Percentiles rank a stretch among this genome's conserved stretches.
phyloP scores from a whole-genome alignment of 345 rosid species.

The Gossypium sturtianum region DNA sequence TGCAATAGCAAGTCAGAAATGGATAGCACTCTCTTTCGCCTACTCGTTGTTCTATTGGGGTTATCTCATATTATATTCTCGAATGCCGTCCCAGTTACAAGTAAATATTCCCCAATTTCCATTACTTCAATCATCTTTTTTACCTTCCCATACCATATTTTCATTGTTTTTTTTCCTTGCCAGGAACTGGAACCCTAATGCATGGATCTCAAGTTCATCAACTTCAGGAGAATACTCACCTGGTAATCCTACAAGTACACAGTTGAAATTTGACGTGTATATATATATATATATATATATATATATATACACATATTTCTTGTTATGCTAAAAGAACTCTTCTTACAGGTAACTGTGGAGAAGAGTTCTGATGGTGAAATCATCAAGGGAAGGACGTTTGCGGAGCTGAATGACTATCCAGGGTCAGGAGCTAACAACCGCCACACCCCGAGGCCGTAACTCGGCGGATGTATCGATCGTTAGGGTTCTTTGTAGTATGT shows the following conservation, averaged over 20 bases:
- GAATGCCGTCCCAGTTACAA: conserved; percentile 36
- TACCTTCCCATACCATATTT: not conserved
- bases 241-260: conserved; percentile 8
- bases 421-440: conserved; percentile 79
- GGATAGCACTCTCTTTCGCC: conserved; percentile 33
- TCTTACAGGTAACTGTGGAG: conserved; percentile 10
- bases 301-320: not conserved
- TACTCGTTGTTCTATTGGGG: conserved; percentile 30
- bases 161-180: not conserved
- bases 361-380: conserved; percentile 13
- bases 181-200: conserved; percentile 43
- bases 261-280: not conserved
- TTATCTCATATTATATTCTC: conserved; percentile 26
- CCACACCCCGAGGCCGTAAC: conserved; percentile 54
- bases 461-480: conserved; percentile 38
- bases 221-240: conserved; percentile 10
- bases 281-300: not conserved
- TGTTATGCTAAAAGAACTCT: not conserved
- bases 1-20: conserved; percentile 18
- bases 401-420: conserved; percentile 60
- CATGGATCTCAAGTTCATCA: conserved; percentile 25
- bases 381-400: conserved; percentile 20
- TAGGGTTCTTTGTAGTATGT: conserved; percentile 12
- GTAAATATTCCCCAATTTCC: conserved; percentile 24
- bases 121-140: not conserved